A percentile compares a stretch with the other conserved stretches of the same genome.
Conservation (phyloP, 495 filamentous ascomycete species). For the Podospora australis region DNA sequence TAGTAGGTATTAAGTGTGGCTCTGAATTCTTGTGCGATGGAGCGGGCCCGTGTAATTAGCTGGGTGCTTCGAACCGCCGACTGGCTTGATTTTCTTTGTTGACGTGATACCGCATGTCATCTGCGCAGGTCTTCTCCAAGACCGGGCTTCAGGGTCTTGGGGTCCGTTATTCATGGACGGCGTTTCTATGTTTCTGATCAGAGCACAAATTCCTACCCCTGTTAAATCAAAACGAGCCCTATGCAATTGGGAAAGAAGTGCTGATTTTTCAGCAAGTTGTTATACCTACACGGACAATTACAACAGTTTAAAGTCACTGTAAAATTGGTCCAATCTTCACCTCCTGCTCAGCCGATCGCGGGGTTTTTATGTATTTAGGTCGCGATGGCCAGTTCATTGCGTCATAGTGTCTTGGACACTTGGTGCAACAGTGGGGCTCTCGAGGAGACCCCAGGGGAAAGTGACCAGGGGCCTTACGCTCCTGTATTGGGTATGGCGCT, state of each 20-base stretch:
- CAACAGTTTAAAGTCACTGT: no score
- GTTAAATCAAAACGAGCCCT: no score
- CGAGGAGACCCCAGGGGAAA: background rate
- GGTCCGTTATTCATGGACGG: background rate
- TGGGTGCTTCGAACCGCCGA: background rate
- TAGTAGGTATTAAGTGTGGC: no score
- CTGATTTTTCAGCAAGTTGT: no score
- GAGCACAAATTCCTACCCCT: no score
- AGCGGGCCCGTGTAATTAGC: background rate
- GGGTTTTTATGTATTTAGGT: background rate
- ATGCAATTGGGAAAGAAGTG: no score
- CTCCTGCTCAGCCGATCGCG: background rate
- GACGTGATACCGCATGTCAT: constrained; percentile 3
- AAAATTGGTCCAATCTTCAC: no score
- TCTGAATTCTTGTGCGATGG: background rate
- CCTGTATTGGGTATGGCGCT: background rate
- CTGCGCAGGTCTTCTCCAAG: no score
- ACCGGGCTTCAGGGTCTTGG: background rate
- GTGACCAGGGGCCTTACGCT: background rate
- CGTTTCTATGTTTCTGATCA: no score
- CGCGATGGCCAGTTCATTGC: constrained; percentile 8
- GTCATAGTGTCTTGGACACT: constrained; percentile 9
- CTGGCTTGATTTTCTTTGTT: constrained; percentile 3
- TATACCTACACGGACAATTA: no score
- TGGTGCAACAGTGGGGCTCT: constrained; percentile 8